These are phyloP conservation scores for Globisporangium nodosum DNA, from an alignment of 352 stramenopile genomes.

Conservation along the genomic window DNA sequence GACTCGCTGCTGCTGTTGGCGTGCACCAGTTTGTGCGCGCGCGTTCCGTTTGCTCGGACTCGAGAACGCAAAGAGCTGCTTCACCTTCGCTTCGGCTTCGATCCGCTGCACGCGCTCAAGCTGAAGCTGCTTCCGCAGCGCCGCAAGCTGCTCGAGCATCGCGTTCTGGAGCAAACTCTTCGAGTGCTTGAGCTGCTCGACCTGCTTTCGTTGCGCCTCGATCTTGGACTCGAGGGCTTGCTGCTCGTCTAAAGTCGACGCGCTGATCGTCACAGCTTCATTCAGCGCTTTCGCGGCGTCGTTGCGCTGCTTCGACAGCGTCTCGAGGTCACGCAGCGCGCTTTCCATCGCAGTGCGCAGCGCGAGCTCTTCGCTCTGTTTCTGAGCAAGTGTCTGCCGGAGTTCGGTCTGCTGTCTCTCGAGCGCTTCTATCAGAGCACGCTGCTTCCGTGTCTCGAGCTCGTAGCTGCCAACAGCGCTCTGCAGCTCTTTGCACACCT, in stretches of 20 bases:
- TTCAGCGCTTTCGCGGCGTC: conserved; percentile 79
- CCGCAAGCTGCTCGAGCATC: conserved; percentile 78
- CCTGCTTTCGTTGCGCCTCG: conserved; percentile 53
- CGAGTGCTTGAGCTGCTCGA: conserved; percentile 71
- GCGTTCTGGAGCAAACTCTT: conserved; percentile 77
- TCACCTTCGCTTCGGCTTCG: conserved; percentile 60
- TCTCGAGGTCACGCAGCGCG: conserved; percentile 53
- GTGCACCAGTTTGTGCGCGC: not conserved
- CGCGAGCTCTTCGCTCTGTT: conserved; percentile 38
- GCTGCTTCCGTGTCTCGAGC: conserved; percentile 18
- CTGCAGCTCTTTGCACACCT: conserved; percentile 49
- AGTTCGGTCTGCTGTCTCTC: conserved; percentile 25
- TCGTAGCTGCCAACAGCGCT: conserved; percentile 29
- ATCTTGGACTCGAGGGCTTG: conserved; percentile 55
- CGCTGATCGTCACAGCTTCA: conserved; percentile 78
- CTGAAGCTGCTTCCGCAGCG: conserved; percentile 72
- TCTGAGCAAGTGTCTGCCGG: conserved; percentile 34
- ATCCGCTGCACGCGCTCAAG: conserved; percentile 62
- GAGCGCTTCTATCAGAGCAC: conserved; percentile 20
- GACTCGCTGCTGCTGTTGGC: not conserved
- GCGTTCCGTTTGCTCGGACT: conserved; percentile 6
- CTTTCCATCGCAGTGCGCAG: conserved; percentile 63
- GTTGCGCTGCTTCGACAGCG: conserved; percentile 66
- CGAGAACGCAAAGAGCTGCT: conserved; percentile 30
- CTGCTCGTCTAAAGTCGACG: conserved; percentile 74